Evolutionary conservation across 805 yeast species (phyloP), one percentile per base, ranked within the genome.

Genomic region (Wickerhamomyces xylosicus): DNA sequence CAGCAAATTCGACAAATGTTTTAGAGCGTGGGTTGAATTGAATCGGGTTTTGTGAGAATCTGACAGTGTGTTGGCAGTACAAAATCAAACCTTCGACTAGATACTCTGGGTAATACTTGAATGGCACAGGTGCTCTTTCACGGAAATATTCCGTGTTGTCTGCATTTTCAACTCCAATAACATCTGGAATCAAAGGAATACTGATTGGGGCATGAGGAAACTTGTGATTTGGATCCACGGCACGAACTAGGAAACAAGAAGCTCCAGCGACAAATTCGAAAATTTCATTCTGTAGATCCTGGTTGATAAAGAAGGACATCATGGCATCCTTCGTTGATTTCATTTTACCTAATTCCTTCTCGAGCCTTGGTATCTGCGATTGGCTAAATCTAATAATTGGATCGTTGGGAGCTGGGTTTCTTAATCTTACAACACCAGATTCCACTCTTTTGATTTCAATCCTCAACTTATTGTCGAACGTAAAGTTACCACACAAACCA

Each of bases 51-150:
- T 69, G 62, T 49, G 69, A 57, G 57, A 67, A 74, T 50, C 69
- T 67, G 13, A 76, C 66, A 50, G 82, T 69, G 51, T 74, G 77
- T 42, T 77, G 74, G 41, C 84, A 68, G 55, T 79, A 85, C 49
- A 77, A 78, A 22, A 89, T 71, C 11, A 85, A 70, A 2, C 94
- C 92, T 53, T 92, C 97, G 15, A 92, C 60, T 35, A 82, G 67
- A 52, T 74, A 85, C 57, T 92, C 97, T 0, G 98, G 98, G 44
- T 68, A 80, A 56, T 74, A 84, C 49, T 76, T 79, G 71, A 90
- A 86, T 2, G 92, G 92, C 15, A 58, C 50, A 5, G 94, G 90
- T 0, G 90, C 70, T 44, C 77, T 63, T 9, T 68, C 61, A 50
- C 84, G 71, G 49, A 82, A 64, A 50, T 70, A 77, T 34, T 80